Conservation (phyloP, 1,139 yeast species). For the Geotrichum aggregatum region DNA sequence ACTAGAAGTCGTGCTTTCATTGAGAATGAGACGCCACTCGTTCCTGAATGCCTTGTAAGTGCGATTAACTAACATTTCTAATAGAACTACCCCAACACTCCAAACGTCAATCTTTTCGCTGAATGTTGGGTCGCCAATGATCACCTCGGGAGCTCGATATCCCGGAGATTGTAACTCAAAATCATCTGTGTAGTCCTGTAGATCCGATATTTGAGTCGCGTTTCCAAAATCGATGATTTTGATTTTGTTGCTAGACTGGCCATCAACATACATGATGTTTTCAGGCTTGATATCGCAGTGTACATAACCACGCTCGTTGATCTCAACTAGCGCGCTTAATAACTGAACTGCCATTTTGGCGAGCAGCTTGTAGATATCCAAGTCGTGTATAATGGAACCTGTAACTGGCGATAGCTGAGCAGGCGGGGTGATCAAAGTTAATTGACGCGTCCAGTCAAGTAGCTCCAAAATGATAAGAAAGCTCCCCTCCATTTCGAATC, state of each 20-base stretch:
- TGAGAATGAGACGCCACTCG: conserved; percentile 21
- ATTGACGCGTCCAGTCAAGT: conserved; percentile 23
- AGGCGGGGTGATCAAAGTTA: conserved; percentile 16
- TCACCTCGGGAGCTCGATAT: conserved; percentile 33
- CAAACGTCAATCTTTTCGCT: conserved; percentile 30
- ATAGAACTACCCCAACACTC: conserved; percentile 31
- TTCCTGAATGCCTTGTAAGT: conserved; percentile 22
- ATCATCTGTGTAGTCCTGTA: conserved; percentile 26
- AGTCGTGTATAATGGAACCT: neutral
- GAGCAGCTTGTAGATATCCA: conserved; percentile 18
- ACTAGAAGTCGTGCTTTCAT: conserved; percentile 17
- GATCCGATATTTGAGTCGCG: conserved; percentile 23
- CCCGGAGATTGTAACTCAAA: conserved; percentile 31
- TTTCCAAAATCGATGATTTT: conserved; percentile 32
- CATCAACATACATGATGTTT: conserved; percentile 49
- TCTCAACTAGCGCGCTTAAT: conserved; percentile 26
- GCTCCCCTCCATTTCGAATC: conserved; percentile 23
- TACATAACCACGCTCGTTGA: conserved; percentile 52
- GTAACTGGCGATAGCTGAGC: conserved; percentile 1
- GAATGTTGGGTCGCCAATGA: conserved; percentile 30
- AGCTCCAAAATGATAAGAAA: conserved; percentile 24
- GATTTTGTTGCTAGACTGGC: conserved; percentile 21
- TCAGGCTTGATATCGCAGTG: conserved; percentile 87
- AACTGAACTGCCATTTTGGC: conserved; percentile 31
- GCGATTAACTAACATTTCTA: conserved; percentile 28